Evolutionary conservation across 257 asterid species (phyloP).

Genomic region (Cynanchum wilfordii): DNA sequence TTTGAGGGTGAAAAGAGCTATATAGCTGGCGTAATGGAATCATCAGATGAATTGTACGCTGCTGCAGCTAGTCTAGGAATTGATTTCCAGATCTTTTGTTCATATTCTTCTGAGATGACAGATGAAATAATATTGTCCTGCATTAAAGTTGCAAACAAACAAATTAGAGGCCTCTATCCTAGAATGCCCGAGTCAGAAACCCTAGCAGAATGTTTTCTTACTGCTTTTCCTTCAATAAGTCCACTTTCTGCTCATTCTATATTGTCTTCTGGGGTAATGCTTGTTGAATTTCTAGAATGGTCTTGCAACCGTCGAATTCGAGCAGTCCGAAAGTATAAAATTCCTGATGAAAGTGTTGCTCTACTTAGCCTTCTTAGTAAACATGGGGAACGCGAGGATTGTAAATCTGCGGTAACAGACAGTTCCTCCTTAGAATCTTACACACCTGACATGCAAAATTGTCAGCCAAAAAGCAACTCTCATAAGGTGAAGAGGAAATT

Average conservation of each 20-base stretch:
- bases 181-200: slow-evolving; percentile 76
- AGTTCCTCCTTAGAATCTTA: slow-evolving; percentile 81
- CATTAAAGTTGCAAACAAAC: slow-evolving; percentile 53
- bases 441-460: slow-evolving; percentile 53
- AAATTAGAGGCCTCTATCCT: slow-evolving; percentile 49
- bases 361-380: slow-evolving; percentile 55
- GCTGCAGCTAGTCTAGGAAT: slow-evolving; percentile 94
- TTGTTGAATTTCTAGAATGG: slow-evolving; percentile 63
- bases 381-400: slow-evolving; percentile 85
- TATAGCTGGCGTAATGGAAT: slow-evolving; percentile 70
- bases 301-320: slow-evolving; percentile 41
- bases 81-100: slow-evolving; percentile 69
- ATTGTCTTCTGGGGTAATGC: slow-evolving; percentile 60
- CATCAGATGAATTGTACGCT: slow-evolving; percentile 92
- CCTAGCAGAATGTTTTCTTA: slow-evolving; percentile 84
- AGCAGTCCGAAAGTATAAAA: slow-evolving; percentile 54
- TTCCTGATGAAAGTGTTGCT: slow-evolving; percentile 69
- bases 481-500: slow-evolving; percentile 51
- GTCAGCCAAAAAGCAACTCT: slow-evolving; percentile 35
- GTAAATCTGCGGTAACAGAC: slow-evolving; percentile 84
- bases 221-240: slow-evolving; percentile 85
- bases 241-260: slow-evolving; percentile 92
- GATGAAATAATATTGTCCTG: slow-evolving; percentile 77
- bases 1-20: slow-evolving; percentile 82
- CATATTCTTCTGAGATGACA: slow-evolving; percentile 76